phyloP scores from a whole-genome alignment of 495 filamentous ascomycete genomes.

The Podospora tetraspora region DNA sequence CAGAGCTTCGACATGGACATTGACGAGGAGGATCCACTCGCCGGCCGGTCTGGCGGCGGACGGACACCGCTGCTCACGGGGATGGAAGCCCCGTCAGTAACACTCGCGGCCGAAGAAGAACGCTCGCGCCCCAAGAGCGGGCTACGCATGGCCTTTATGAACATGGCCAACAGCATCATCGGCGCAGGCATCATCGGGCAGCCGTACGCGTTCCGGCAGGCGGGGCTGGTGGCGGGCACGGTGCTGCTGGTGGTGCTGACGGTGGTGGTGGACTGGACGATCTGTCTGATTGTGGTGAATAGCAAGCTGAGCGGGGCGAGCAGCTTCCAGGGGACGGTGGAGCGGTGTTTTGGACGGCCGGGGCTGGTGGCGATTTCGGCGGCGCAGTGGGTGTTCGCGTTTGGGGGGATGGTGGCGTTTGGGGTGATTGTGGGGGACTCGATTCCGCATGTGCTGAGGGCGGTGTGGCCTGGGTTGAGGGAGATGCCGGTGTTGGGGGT shows the following conservation, averaged over 20 bases:
- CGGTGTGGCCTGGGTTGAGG: conserved; percentile 70
- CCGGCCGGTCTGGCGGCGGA: not conserved
- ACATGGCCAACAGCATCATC: conserved; percentile 99
- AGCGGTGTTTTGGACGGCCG: conserved; percentile 82
- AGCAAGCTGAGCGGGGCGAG: conserved; percentile 87
- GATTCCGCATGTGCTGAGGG: conserved; percentile 81
- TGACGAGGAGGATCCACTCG: conserved; percentile 27
- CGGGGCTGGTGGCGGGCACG: conserved; percentile 75
- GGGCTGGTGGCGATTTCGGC: conserved; percentile 85
- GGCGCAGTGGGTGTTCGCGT: conserved; percentile 97
- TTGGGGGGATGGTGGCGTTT: conserved; percentile 97
- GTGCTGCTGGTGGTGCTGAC: conserved; percentile 74
- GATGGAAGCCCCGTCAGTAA: conserved; percentile 83
- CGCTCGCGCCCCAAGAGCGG: conserved; percentile 45
- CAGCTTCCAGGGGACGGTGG: conserved; percentile 91
- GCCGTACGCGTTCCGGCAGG: conserved; percentile 89
- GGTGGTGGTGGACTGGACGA: conserved; percentile 90
- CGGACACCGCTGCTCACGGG: conserved; percentile 73
- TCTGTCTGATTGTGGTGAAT: conserved; percentile 91
- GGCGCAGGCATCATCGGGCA: conserved; percentile 97
- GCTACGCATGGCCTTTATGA: conserved; percentile 69
- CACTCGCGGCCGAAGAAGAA: conserved; percentile 56
- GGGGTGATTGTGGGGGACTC: conserved; percentile 95
- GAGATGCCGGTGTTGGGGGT: conserved; percentile 74
- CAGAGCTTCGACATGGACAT: conserved; percentile 37